These are phyloP conservation scores for Simplicillium aogashimaense DNA, from an alignment of 2,329 filamentous ascomycete genomes.

Conservation along the genomic window DNA sequence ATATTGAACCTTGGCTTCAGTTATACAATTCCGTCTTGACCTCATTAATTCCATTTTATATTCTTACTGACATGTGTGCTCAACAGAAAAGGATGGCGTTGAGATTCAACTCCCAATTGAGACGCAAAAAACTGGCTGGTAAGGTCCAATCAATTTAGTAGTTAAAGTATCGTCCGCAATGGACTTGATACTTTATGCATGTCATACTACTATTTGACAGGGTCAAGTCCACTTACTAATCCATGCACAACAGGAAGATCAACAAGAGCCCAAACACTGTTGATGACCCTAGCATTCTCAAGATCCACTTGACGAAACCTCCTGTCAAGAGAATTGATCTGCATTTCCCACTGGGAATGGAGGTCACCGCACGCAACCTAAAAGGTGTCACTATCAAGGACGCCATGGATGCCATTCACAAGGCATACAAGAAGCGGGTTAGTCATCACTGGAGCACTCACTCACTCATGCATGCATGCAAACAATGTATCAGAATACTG, in stretches of 20 bases:
- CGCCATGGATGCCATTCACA: constrained; percentile 88
- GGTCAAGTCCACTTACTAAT: background rate
- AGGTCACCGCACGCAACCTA: constrained; percentile 81
- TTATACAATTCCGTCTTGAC: too few relatives aligned
- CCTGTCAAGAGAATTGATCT: constrained; percentile 91
- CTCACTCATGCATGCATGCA: background rate
- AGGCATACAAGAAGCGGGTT: constrained; percentile 94
- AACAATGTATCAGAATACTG: background rate
- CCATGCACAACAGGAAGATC: constrained; percentile 61
- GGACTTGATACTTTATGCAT: too few relatives aligned
- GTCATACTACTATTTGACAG: background rate
- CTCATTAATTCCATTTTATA: background rate
- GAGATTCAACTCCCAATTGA: constrained; percentile 67
- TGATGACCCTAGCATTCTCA: constrained; percentile 77
- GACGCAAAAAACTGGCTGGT: constrained; percentile 85
- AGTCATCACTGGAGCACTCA: constrained; percentile 16
- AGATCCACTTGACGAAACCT: constrained; percentile 69
- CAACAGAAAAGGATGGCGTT: constrained; percentile 60
- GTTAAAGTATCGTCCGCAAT: too few relatives aligned
- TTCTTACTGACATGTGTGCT: background rate
- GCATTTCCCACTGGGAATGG: constrained; percentile 77
- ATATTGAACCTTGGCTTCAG: background rate
- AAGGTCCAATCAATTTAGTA: constrained; percentile 24
- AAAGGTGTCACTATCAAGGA: constrained; percentile 98
- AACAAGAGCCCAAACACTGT: constrained; percentile 72